Evolutionary conservation across 805 yeast genomes (phyloP).

Genomic region (Candida insectalens): DNA sequence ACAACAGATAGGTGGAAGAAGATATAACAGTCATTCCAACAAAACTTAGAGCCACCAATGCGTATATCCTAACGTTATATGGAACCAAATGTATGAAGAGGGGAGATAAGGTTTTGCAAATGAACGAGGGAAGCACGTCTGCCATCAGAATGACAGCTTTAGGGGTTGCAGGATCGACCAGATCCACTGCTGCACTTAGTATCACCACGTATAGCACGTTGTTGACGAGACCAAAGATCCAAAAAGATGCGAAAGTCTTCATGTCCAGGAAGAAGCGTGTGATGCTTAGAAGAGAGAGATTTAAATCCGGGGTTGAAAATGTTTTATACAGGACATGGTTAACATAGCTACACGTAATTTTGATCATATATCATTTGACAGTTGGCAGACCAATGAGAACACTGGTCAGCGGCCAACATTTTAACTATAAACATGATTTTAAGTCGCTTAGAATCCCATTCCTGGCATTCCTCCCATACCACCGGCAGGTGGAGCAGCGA

Average conservation of each 20-base stretch:
- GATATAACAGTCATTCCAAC: constrained; percentile 70
- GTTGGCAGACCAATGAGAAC: no score
- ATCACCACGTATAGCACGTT: constrained; percentile 88
- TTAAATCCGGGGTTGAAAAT: not conserved
- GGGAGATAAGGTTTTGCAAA: constrained; percentile 65
- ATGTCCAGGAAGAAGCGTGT: not conserved
- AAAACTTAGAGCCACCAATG: constrained; percentile 48
- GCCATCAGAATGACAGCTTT: constrained; percentile 80
- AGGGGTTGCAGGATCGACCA: constrained; percentile 77
- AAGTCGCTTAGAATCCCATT: constrained; percentile 18
- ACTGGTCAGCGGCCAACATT: no score
- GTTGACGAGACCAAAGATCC: constrained; percentile 79
- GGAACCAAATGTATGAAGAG: constrained; percentile 63
- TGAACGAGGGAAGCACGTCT: constrained; percentile 77
- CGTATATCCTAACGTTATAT: constrained; percentile 43
- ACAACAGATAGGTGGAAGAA: constrained; percentile 24
- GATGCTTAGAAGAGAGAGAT: not conserved
- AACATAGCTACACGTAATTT: no score
- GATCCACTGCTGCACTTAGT: constrained; percentile 82
- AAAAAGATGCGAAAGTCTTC: constrained; percentile 34
- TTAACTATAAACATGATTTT: no score
- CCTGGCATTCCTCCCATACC: constrained; percentile 58
- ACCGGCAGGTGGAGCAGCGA: constrained; percentile 44
- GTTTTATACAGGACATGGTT: no score
- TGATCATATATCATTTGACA: no score